Base-by-base conservation (phyloP, 495 filamentous ascomycete species). In the Pyrenula aspistea region DNA sequence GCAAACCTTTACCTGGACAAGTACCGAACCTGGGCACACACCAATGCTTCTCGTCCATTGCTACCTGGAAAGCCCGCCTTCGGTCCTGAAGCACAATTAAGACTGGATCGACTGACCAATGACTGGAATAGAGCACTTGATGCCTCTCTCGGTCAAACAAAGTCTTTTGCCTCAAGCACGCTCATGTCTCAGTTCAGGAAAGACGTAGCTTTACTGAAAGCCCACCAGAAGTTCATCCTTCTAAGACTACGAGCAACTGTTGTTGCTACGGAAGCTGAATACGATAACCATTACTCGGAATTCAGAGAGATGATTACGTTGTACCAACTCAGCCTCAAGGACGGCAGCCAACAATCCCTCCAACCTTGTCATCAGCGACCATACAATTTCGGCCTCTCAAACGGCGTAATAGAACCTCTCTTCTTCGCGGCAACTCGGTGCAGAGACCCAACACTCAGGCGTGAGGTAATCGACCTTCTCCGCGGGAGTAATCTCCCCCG, bases 401-500 rank as follows among this genome's bases (percentile, higher is more conserved):
- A 4, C 31, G 72, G 76, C 48, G 65, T 75, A n/a, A 70, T 75
- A 21, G 70, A 73, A 1, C 69, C 75, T 1, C 66, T 81, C 2
- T 80, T 72, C 54, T 77, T 77, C 59, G 71, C 77, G 19, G 70
- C 68, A 1, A 67, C 73, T 25, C 80, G 76, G 62, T 80, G 77
- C 58, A 67, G 74, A 11, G 66, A 69, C 23, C 73, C 76, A 2
- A 53, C 65, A 4, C 65, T 78, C 3, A 71, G 78, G 36, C 63
- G 71, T 19, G 66, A 67, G 2, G 4, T 4, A 4, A 42, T 42
- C 31, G 31, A 4, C 31, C 31, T 42, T 15, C 31, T 42, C 31
- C 31, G 31, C 31, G 4, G 8, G 8, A 4, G 24, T 60, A 24
- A 53, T 21, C 25, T n/a, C 62, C 51, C 22, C 55, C 66, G 80